Conservation (phyloP, 2,329 filamentous ascomycete species). For the Hymenoscyphus occultus region DNA sequence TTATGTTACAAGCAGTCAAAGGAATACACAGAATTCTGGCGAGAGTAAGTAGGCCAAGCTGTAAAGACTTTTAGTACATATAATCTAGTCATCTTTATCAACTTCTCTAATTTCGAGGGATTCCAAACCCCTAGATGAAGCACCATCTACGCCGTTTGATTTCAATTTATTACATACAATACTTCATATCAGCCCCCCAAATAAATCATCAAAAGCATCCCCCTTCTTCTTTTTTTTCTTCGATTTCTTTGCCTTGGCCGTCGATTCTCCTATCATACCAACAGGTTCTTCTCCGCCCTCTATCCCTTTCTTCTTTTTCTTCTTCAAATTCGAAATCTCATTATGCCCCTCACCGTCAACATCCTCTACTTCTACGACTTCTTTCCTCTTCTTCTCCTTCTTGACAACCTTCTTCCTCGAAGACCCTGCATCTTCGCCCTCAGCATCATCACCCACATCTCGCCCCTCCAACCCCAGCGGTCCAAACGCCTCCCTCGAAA, state of each 20-base stretch:
- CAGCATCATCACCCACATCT: neutral
- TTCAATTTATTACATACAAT: neutral
- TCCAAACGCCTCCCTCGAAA: slow-evolving; percentile 1
- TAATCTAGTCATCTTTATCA: no score
- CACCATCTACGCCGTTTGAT: no score
- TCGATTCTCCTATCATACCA: slow-evolving; percentile 25
- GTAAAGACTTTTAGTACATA: no score
- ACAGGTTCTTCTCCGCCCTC: slow-evolving; percentile 23
- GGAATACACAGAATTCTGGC: no score
- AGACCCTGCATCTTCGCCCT: neutral
- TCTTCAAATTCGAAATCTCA: neutral
- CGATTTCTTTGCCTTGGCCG: slow-evolving; percentile 36
- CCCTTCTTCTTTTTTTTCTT: slow-evolving; percentile 56
- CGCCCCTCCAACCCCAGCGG: neutral
- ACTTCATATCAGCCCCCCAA: slow-evolving; percentile 38
- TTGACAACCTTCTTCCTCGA: neutral
- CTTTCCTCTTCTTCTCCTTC: slow-evolving; percentile 6
- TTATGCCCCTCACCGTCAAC: slow-evolving; percentile 7
- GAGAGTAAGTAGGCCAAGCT: no score
- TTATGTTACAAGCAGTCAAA: no score
- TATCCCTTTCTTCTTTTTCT: slow-evolving; percentile 24
- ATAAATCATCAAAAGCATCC: slow-evolving; percentile 72
- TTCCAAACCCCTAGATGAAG: no score
- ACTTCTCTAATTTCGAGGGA: no score
- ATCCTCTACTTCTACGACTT: slow-evolving; percentile 3